phyloP scores from a whole-genome alignment of 805 yeast genomes.

The Schizosaccharomyces japonicus region DNA sequence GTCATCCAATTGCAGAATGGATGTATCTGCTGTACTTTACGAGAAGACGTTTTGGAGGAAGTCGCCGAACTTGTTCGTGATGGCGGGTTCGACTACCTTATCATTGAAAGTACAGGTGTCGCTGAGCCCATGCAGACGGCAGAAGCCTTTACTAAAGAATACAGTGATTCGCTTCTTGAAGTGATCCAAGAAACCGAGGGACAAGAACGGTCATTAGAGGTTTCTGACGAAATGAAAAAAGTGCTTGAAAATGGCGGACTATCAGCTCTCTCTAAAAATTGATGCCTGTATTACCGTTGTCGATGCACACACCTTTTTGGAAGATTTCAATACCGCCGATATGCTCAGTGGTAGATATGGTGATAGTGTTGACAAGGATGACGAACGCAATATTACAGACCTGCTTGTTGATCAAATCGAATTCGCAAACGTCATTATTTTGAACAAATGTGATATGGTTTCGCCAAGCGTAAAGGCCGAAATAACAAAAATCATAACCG shows the following conservation, averaged over 20 bases:
- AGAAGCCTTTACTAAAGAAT: constrained; percentile 24
- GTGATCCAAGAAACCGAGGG: too few species aligned
- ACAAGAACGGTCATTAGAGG: too few species aligned
- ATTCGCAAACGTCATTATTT: constrained; percentile 23
- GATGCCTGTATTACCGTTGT: constrained; percentile 27
- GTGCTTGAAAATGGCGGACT: too few species aligned
- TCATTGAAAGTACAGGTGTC: constrained; percentile 26
- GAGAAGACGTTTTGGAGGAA: constrained; percentile 26
- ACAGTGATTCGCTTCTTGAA: constrained; percentile 17
- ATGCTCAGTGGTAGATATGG: constrained; percentile 20
- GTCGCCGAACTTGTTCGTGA: constrained; percentile 18
- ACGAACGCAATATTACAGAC: constrained; percentile 24
- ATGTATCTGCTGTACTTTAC: constrained; percentile 26
- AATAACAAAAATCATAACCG: constrained; percentile 17
- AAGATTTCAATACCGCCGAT: constrained; percentile 23
- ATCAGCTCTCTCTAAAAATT: constrained; percentile 19
- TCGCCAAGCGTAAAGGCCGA: constrained; percentile 14
- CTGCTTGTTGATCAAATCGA: constrained; percentile 26
- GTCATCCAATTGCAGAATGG: constrained; percentile 26
- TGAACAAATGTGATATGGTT: constrained; percentile 20
- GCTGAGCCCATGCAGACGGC: constrained; percentile 30
- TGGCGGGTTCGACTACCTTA: constrained; percentile 21
- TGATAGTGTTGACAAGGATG: constrained; percentile 20
- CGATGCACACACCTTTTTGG: constrained; percentile 21
- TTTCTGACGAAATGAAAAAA: too few species aligned